A percentile compares a stretch with the other conserved stretches of the same genome.
Evolutionary conservation across 345 rosid genomes (phyloP).

Genomic region (Sisymbrium altissimum): DNA sequence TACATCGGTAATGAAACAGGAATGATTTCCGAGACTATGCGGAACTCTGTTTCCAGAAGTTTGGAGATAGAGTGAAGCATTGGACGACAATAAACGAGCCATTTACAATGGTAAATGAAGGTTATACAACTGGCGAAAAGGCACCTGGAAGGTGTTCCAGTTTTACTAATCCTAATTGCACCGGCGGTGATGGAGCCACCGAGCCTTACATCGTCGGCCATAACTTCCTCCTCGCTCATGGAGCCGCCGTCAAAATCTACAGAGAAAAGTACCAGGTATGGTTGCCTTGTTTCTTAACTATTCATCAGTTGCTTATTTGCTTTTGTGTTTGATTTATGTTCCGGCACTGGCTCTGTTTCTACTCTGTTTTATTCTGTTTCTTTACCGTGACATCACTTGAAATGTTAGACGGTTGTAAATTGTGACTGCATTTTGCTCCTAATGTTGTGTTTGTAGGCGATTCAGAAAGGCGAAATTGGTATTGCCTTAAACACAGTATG

Average conservation of each 20-base stretch:
- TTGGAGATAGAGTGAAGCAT: constrained; percentile 49
- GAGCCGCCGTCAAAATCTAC: constrained; percentile 36
- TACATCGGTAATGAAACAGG: constrained; percentile 17
- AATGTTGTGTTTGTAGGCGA: too few relatives aligned
- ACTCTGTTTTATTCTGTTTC: too few relatives aligned
- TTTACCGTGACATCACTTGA: too few relatives aligned
- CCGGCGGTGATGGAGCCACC: constrained; percentile 32
- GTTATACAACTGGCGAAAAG: constrained; percentile 22
- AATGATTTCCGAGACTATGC: constrained; percentile 42
- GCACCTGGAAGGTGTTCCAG: constrained; percentile 39
- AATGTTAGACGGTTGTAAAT: not conserved
- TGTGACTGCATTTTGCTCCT: not conserved
- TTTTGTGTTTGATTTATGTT: not conserved
- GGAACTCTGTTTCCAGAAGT: constrained; percentile 40
- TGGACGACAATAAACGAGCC: constrained; percentile 51
- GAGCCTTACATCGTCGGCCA: constrained; percentile 40
- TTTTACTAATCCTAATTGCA: constrained; percentile 29
- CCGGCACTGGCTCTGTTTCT: not conserved
- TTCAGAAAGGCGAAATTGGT: constrained; percentile 44
- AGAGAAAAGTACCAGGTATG: constrained; percentile 35
- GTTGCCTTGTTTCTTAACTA: not conserved
- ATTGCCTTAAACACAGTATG: constrained; percentile 36
- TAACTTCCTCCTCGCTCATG: constrained; percentile 43
- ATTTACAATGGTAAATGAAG: constrained; percentile 18
- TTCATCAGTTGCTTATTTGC: not conserved